Percentiles rank a stretch among this genome's conserved stretches.
Conservation (phyloP, 257 asterid species). For the Fraxinus pennsylvanica region DNA sequence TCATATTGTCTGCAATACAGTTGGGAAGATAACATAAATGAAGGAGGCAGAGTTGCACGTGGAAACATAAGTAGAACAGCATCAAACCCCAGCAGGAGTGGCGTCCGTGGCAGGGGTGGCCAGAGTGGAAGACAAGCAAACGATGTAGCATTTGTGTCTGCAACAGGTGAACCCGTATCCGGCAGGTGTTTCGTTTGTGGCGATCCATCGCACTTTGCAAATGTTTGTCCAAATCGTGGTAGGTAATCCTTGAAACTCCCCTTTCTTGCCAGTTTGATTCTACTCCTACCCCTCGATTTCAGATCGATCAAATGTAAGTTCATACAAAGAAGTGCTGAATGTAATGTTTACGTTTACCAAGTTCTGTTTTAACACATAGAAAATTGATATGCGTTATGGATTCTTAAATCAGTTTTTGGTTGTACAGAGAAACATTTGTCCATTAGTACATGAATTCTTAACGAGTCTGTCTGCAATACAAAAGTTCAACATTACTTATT, state of each 20-base stretch:
- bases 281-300: not conserved
- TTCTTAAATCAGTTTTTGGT: not conserved
- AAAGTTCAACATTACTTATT: not conserved
- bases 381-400: not conserved
- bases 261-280: not conserved
- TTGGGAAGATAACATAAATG: constrained; percentile 69
- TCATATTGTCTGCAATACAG: constrained; percentile 43
- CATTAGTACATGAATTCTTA: not conserved
- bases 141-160: constrained; percentile 64
- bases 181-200: constrained; percentile 90
- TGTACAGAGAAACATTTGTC: not conserved
- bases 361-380: not conserved
- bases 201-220: constrained; percentile 88
- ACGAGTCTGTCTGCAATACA: not conserved
- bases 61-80: constrained; percentile 43
- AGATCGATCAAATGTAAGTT: not conserved
- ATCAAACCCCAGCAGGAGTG: constrained; percentile 52
- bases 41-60: constrained; percentile 46
- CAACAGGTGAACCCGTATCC: constrained; percentile 86
- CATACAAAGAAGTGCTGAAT: not conserved
- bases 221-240: constrained; percentile 80
- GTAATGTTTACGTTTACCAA: not conserved
- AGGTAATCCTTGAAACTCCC: constrained; percentile 33
- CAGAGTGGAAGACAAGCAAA: constrained; percentile 43
- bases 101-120: constrained; percentile 55